A percentile compares a stretch with the other conserved stretches of the same genome.
Conservation (phyloP, 345 rosid species). For the Rhizophora mangle region DNA sequence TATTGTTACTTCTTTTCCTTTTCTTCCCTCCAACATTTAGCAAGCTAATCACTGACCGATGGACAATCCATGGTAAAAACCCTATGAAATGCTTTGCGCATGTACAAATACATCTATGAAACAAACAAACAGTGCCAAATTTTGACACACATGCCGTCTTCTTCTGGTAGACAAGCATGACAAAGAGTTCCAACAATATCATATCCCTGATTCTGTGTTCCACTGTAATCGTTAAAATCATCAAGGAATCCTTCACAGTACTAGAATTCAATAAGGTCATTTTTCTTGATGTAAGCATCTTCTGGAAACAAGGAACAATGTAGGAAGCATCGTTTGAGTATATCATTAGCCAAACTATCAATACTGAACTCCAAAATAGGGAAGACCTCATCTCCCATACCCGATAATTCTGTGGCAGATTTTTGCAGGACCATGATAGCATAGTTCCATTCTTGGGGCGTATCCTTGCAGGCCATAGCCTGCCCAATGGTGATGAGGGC, state of each 20-base stretch:
- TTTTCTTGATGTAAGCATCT: background rate
- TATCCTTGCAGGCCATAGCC: constrained; percentile 36
- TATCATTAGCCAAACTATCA: background rate
- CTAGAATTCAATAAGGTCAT: constrained; percentile 18
- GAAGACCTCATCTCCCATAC: no score
- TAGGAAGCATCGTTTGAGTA: no score
- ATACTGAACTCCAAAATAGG: background rate
- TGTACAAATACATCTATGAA: no score
- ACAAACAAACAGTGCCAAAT: no score
- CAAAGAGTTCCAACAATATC: constrained; percentile 23
- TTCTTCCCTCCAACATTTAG: no score
- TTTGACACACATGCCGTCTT: constrained; percentile 1
- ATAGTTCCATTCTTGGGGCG: constrained; percentile 32
- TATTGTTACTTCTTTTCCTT: no score
- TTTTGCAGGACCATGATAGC: constrained; percentile 9
- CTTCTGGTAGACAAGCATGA: constrained; percentile 25
- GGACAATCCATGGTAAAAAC: no score
- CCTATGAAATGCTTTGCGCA: no score
- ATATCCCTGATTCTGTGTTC: background rate
- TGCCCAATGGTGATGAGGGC: constrained; percentile 36
- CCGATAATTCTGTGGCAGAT: background rate
- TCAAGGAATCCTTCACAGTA: constrained; percentile 8
- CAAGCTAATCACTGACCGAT: no score
- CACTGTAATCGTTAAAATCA: background rate
- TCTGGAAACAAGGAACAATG: constrained; percentile 14